Conservation (phyloP, 2,329 filamentous ascomycete species). For the Pseudogymnoascus sp. region DNA sequence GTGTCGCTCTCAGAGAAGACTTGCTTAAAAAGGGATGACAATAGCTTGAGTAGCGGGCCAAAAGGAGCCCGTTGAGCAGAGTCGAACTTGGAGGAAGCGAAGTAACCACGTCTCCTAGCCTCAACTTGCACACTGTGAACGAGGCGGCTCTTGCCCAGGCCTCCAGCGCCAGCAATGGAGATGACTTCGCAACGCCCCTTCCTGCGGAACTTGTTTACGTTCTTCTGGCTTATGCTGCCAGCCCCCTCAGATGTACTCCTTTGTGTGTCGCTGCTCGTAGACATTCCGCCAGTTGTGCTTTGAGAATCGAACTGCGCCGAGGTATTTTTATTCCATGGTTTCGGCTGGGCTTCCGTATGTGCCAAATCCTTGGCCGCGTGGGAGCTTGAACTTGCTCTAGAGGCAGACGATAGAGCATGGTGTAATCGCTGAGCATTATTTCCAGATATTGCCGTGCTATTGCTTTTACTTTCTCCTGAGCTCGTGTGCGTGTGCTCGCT, state of each 20-base stretch:
- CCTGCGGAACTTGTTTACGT: conserved; percentile 44
- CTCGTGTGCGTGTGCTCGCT: conserved; percentile 53
- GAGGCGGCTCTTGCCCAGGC: conserved; percentile 58
- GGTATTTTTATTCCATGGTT: conserved; percentile 6
- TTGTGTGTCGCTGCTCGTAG: not conserved
- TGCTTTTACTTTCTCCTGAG: conserved; percentile 42
- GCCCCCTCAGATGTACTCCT: conserved; percentile 23
- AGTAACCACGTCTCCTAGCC: conserved; percentile 54
- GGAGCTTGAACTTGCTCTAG: not conserved
- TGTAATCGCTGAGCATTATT: not conserved
- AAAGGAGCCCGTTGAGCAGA: conserved; percentile 53
- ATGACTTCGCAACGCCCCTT: conserved; percentile 58
- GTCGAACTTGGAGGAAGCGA: conserved; percentile 60
- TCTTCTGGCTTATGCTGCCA: conserved; percentile 23
- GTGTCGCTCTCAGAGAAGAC: conserved; percentile 61
- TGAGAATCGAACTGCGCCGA: conserved; percentile 1
- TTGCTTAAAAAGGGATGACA: conserved; percentile 60
- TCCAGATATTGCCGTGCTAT: not conserved
- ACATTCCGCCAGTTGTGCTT: not conserved
- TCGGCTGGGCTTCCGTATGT: not conserved
- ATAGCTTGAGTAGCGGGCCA: conserved; percentile 54
- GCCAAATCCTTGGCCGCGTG: not conserved
- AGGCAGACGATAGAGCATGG: not conserved
- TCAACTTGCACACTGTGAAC: conserved; percentile 56
- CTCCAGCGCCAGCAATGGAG: conserved; percentile 52